These are phyloP conservation scores for Malassezia restricta DNA, from an alignment of 1,284 basidiomycete species.

Conservation along the genomic window DNA sequence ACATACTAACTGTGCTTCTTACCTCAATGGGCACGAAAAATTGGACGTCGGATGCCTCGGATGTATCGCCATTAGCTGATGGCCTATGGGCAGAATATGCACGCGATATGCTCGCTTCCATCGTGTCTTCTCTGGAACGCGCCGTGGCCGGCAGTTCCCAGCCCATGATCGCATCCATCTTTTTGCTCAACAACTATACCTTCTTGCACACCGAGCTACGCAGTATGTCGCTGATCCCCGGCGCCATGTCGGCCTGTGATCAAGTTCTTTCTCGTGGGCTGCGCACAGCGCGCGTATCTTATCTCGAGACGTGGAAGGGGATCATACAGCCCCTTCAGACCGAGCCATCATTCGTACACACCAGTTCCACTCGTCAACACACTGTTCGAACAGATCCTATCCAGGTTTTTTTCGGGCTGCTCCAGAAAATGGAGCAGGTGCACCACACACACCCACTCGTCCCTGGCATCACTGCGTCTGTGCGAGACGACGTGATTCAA, in stretches of 20 bases:
- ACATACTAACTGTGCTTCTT: conserved; percentile 30
- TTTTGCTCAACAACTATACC: conserved; percentile 11
- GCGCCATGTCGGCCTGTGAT: background rate
- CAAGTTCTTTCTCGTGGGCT: conserved; percentile 2
- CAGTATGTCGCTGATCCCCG: background rate
- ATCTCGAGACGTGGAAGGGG: conserved; percentile 15
- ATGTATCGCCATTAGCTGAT: background rate
- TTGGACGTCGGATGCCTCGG: background rate
- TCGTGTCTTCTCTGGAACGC: conserved; percentile 11
- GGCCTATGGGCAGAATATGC: conserved; percentile 5
- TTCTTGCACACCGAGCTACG: conserved; percentile 6
- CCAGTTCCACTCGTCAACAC: background rate
- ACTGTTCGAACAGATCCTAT: background rate
- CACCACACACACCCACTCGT: conserved; percentile 7
- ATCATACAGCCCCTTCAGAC: conserved; percentile 2
- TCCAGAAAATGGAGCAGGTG: conserved; percentile 4
- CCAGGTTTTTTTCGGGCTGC: conserved; percentile 2
- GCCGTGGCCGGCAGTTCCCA: conserved; percentile 5
- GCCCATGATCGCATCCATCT: conserved; percentile 11
- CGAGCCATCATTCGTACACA: background rate
- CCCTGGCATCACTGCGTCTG: background rate
- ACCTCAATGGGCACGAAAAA: conserved; percentile 22
- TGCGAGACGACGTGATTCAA: conserved; percentile 10
- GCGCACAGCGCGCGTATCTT: conserved; percentile 8
- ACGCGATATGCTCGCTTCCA: conserved; percentile 1